Base-by-base conservation (phyloP, 768 basidiomycete genomes). In the Thelephora aurantiotincta region DNA sequence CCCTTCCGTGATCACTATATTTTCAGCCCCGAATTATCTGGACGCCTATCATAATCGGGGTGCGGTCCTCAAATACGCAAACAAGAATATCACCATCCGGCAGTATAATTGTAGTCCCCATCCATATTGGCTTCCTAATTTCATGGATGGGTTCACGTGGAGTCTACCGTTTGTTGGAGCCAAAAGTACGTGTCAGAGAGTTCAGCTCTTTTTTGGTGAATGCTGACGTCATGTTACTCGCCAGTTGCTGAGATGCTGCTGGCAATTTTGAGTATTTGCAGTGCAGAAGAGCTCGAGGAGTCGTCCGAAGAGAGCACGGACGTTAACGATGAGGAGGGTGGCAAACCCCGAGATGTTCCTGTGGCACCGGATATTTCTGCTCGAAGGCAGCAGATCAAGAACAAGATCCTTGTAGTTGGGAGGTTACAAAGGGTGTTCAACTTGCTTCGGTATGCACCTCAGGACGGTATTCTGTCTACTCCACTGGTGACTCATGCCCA, bases 141-240 rank as follows among this genome's bases (percentile, higher is more conserved):
- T 99, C 59, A 97, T 98, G 93, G 94, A 98, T 57, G 93, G 93
- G 19, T 99, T 99, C 61, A 97, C 96, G 0, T 99, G 96, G 96
- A 88, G 84, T 70, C 65, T 99, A 50, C 96, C 96, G 0, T 98
- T 98, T 58, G 96, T 99, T 6, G 96, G 93, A 52, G 87, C 93
- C 65, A 98, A 99, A 68, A 98, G 94, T 90, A 55, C 54, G 77
- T 69, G 33, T 12, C 35, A 18, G n/a, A n/a, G 6, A 16, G 30
- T 45, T 13, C 43, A 33, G 18, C 12, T 46, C 11, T 38, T 9
- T 11, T 13, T 23, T 4, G 11, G 30, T 33, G 23, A 38, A 6
- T 11, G 14, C 22, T 26, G 14, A 37, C 36, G 37, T 51, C 43
- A 11, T 45, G 30, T 6, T 46, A 3, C 16, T 43, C 14, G 49